These are phyloP conservation scores for Aegilops longissima DNA, from an alignment of 176 grass and related monocot species.

Conservation along the genomic window DNA sequence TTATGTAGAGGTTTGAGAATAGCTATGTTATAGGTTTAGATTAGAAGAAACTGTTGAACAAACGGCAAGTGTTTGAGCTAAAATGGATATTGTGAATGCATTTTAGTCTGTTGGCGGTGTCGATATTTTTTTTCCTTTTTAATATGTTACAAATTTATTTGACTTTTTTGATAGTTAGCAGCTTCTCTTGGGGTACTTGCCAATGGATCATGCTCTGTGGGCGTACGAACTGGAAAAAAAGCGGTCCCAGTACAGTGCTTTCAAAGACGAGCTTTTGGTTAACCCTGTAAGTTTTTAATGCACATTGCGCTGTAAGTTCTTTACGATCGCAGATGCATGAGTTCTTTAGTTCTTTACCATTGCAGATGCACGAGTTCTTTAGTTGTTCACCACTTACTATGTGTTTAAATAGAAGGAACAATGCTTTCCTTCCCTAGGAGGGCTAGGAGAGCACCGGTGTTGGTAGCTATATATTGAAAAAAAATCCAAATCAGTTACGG, in stretches of 20 bases:
- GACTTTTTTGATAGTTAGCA: slow-evolving; percentile 87
- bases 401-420: not conserved
- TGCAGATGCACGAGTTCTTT: too few relatives aligned
- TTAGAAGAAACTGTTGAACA: slow-evolving; percentile 20
- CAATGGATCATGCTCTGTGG: slow-evolving; percentile 78
- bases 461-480: not conserved
- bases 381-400: not conserved
- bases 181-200: slow-evolving; percentile 96
- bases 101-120: not conserved
- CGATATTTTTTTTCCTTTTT: not conserved
- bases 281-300: slow-evolving; percentile 80
- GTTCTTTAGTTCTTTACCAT: too few relatives aligned
- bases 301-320: slow-evolving; percentile 2
- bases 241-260: slow-evolving; percentile 68
- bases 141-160: slow-evolving; percentile 65
- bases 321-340: not conserved
- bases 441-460: not conserved
- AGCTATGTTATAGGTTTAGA: slow-evolving; percentile 11
- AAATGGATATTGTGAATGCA: not conserved
- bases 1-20: not conserved
- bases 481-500: slow-evolving; percentile 10
- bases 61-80: not conserved
- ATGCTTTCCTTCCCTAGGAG: not conserved
- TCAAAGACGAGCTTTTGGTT: slow-evolving; percentile 87
- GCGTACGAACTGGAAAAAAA: slow-evolving; percentile 91